Percentiles rank a stretch among this genome's conserved stretches.
phyloP scores from a whole-genome alignment of 805 yeast species.

The Candida lessepsii region DNA sequence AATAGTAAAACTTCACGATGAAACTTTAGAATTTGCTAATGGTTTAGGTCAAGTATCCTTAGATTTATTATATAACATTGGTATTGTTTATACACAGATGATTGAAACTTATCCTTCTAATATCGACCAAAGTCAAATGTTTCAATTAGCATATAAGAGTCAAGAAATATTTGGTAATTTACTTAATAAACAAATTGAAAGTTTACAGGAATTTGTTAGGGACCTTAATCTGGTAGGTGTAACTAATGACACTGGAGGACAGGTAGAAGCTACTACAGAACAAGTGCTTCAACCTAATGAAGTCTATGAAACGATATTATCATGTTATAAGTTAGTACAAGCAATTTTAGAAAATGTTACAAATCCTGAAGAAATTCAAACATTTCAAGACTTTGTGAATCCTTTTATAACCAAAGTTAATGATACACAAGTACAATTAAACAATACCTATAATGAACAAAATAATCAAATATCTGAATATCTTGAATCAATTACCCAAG shows the following conservation, averaged over 20 bases:
- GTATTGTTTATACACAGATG: constrained; percentile 46
- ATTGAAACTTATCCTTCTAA: constrained; percentile 29
- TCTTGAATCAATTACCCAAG: constrained; percentile 27
- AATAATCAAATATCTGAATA: constrained; percentile 18
- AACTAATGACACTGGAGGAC: constrained; percentile 9
- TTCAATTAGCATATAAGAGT: neutral
- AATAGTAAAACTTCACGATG: constrained; percentile 41
- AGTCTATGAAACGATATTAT: constrained; percentile 31
- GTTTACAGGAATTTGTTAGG: constrained; percentile 25
- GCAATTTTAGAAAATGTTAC: constrained; percentile 30
- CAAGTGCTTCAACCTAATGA: constrained; percentile 35
- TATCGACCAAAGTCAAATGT: constrained; percentile 2
- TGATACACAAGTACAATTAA: constrained; percentile 19
- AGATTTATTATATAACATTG: constrained; percentile 49
- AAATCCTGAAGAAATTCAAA: constrained; percentile 9
- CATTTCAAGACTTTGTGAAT: constrained; percentile 15
- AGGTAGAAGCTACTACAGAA: constrained; percentile 14
- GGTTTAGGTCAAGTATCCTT: constrained; percentile 21
- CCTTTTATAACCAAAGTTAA: constrained; percentile 23
- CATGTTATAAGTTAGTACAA: constrained; percentile 28
- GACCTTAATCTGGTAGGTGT: neutral
- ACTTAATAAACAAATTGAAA: constrained; percentile 24
- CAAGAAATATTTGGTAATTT: constrained; percentile 14
- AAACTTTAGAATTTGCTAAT: constrained; percentile 23
- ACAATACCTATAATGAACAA: constrained; percentile 18